Evolutionary conservation across 306 rosid genomes (phyloP), one percentile per base, ranked within the genome.

Genomic region (Vachellia pachyceras): DNA sequence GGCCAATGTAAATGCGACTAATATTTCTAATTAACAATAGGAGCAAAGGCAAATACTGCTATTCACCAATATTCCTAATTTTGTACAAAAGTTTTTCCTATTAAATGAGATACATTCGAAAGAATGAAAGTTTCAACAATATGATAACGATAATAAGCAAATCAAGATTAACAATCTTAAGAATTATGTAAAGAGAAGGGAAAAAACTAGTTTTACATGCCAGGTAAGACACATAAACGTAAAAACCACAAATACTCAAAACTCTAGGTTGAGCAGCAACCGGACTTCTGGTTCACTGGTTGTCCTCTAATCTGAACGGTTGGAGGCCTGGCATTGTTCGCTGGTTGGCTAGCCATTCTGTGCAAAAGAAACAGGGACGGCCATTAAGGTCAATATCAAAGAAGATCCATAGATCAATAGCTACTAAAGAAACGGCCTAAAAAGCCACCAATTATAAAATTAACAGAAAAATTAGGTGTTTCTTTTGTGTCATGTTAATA

Each of bases 261-360:
- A 79, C 88, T 77, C 84, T 90, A 96, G 89, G 90, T 79, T 14
- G 98, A 96, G 98, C 99, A 96, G 91, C 99, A 96, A 73, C 99
- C 97, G 15, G 97, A 84, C 84, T 92, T 96, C 84, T 96, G 99
- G 88, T 92, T 96, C 80, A 96, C 96, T 0, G 99, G 99, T 85
- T 96, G 98, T 85, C 99, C 99, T 76, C 97, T 89, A 77, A 96
- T 93, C 91, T 93, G 98, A 80, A 96, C 97, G 0, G 99, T 96
- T 25, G 98, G 98, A 81, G 98, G 98, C 89, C 99, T 84, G 39
- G 94, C 94, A 71, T 90, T 92, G 91, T 82, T 93, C 92, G 90
- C 84, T 2, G 99, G 99, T 83, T 96, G 99, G 85, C 95, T 96
- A 29, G 99, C 99, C 99, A 96, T 96, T 92, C 99, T 96, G 87